These are phyloP conservation scores for Blastobotrys indianensis DNA, from an alignment of 1,139 yeast genomes.

Conservation along the genomic window DNA sequence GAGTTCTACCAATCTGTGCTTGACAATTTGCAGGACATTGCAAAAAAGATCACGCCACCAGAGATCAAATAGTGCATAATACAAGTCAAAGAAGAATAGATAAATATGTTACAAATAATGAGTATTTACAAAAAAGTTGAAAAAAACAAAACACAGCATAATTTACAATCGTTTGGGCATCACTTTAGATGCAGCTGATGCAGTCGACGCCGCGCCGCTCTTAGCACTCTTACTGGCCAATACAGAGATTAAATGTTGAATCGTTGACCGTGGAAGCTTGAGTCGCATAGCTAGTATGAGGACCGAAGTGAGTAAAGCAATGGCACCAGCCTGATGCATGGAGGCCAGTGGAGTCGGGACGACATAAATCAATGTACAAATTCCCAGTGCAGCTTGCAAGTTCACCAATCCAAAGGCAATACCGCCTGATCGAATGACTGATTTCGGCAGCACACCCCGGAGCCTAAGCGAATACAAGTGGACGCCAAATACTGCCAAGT, in stretches of 20 bases:
- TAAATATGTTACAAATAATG: too few relatives aligned
- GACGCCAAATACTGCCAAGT: slow-evolving; percentile 59
- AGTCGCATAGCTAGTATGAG: slow-evolving; percentile 64
- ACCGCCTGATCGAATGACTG: slow-evolving; percentile 52
- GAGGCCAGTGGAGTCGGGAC: slow-evolving; percentile 95
- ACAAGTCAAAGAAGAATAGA: too few relatives aligned
- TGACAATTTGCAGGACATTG: slow-evolving; percentile 53
- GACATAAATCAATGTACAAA: slow-evolving; percentile 72
- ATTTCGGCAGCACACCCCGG: slow-evolving; percentile 52
- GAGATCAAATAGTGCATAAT: too few relatives aligned
- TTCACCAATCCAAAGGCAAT: slow-evolving; percentile 75
- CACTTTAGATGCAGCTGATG: neutral
- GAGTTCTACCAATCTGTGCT: slow-evolving; percentile 67
- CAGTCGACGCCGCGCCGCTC: neutral
- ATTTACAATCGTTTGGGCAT: too few relatives aligned
- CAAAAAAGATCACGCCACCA: slow-evolving; percentile 6
- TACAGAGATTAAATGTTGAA: slow-evolving; percentile 11
- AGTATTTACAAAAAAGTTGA: too few relatives aligned
- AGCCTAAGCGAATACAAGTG: slow-evolving; percentile 53
- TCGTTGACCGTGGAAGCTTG: slow-evolving; percentile 53
- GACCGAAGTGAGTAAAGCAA: slow-evolving; percentile 77
- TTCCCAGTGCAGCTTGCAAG: slow-evolving; percentile 80
- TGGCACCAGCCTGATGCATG: slow-evolving; percentile 94
- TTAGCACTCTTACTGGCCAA: slow-evolving; percentile 9
- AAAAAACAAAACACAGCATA: too few relatives aligned